Conservation (phyloP, 129 eudicot genomes). For the Escallonia herrerae region DNA sequence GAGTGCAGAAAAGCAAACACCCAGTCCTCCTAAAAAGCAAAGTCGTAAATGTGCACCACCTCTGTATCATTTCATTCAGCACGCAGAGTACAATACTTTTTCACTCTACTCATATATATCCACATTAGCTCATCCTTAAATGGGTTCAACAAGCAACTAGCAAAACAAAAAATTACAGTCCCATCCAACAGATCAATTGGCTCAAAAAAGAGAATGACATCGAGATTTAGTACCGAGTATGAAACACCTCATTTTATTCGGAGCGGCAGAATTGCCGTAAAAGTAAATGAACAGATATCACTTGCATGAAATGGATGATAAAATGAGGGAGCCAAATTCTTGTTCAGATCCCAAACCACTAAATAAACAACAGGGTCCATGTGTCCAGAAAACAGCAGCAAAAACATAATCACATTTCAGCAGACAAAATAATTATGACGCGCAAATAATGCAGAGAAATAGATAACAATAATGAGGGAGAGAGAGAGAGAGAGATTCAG, state of each 20-base stretch:
- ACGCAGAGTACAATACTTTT: not conserved
- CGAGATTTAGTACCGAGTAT: no score
- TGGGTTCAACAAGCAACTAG: not conserved
- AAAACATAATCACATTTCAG: not conserved
- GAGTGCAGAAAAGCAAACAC: constrained; percentile 7
- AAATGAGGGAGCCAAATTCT: no score
- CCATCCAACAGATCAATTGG: not conserved
- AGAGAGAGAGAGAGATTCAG: not conserved
- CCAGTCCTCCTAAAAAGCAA: not conserved
- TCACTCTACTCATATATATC: not conserved
- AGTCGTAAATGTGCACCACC: not conserved
- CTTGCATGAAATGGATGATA: no score
- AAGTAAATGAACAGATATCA: no score
- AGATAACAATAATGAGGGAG: not conserved
- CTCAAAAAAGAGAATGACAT: not conserved
- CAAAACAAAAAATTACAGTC: not conserved
- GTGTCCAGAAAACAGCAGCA: not conserved
- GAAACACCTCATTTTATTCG: no score
- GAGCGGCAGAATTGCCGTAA: no score
- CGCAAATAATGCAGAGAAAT: not conserved
- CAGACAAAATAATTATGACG: not conserved
- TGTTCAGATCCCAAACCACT: not conserved
- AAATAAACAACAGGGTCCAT: not conserved
- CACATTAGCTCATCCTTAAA: not conserved
- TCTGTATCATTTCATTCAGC: not conserved